Evolutionary conservation across 2,329 filamentous ascomycete species (phyloP).

Genomic region (Pseudogymnoascus pannorum): DNA sequence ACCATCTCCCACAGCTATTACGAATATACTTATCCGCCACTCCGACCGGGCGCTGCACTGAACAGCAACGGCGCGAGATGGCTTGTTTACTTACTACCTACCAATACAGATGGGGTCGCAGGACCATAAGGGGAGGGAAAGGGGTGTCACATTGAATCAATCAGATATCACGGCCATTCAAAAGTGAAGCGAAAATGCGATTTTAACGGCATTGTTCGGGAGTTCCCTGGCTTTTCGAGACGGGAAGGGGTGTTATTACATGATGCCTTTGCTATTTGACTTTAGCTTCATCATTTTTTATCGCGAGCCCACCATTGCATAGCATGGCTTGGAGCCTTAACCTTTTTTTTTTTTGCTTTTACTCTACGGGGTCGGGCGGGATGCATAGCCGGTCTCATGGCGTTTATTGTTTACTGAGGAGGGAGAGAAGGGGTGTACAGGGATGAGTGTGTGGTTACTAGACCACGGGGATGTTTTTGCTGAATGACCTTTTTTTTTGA

Average conservation of each 20-base stretch:
- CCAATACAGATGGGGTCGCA: neutral
- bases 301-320: neutral
- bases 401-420: neutral
- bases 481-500: neutral
- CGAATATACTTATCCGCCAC: neutral
- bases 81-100: neutral
- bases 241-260: neutral
- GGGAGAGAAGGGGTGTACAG: neutral
- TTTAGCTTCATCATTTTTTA: neutral
- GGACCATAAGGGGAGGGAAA: neutral
- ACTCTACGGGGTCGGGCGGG: neutral
- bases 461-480: neutral
- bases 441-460: neutral
- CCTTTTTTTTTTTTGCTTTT: neutral
- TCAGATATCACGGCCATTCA: neutral
- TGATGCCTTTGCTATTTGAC: neutral
- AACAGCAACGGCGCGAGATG: neutral
- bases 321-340: neutral
- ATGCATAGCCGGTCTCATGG: neutral
- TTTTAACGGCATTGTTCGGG: neutral
- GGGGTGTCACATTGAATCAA: neutral
- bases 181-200: conserved; percentile 1
- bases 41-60: neutral
- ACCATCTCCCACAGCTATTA: neutral
- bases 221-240: conserved; percentile 2